phyloP scores from a whole-genome alignment of 176 grass and related monocot genomes.

The Elymus sibiricus region DNA sequence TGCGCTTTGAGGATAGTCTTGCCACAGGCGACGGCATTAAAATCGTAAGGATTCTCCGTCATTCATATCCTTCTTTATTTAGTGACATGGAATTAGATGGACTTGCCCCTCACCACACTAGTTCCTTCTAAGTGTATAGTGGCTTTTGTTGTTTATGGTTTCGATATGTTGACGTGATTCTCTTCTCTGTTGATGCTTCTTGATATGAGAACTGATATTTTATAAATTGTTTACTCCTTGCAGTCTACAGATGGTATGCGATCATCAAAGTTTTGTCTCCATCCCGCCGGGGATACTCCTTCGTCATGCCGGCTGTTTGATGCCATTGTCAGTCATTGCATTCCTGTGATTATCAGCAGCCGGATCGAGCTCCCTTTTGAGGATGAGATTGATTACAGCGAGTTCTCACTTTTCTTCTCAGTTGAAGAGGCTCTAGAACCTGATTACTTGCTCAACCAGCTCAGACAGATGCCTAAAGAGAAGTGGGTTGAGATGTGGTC shows the following conservation, averaged over 20 bases:
- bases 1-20: slow-evolving; percentile 88
- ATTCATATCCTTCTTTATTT: slow-evolving; percentile 14
- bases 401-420: slow-evolving; percentile 91
- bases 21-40: slow-evolving; percentile 82
- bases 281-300: slow-evolving; percentile 88
- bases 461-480: slow-evolving; percentile 58
- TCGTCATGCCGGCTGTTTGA: slow-evolving; percentile 92
- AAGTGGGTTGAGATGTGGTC: slow-evolving; percentile 82
- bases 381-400: slow-evolving; percentile 83
- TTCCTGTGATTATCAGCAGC: slow-evolving; percentile 89
- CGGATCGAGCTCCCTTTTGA: slow-evolving; percentile 95
- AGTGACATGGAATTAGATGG: neutral
- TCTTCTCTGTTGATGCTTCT: neutral
- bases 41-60: slow-evolving; percentile 48
- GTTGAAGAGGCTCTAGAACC: slow-evolving; percentile 71
- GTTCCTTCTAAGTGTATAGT: neutral
- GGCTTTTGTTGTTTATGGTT: neutral
- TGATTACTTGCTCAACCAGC: slow-evolving; percentile 63
- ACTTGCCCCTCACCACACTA: neutral
- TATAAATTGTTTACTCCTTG: slow-evolving; percentile 25
- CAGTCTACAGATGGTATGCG: slow-evolving; percentile 82
- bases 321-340: slow-evolving; percentile 87
- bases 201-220: slow-evolving; percentile 17
- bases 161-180: neutral
- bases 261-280: slow-evolving; percentile 83